Conservation (phyloP, 306 rosid genomes). For the Cercis canadensis region DNA sequence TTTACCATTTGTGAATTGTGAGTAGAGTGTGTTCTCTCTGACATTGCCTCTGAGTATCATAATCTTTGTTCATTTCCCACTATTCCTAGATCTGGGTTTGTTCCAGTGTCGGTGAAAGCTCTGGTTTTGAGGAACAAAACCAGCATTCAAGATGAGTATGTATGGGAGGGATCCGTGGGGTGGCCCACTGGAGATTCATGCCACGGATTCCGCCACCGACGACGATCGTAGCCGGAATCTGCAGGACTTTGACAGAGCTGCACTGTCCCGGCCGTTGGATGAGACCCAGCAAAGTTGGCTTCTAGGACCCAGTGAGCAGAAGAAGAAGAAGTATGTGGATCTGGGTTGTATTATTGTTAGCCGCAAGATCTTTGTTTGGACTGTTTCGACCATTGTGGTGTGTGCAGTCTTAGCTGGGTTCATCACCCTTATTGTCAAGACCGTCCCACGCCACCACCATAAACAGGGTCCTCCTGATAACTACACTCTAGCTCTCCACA, state of each 20-base stretch:
- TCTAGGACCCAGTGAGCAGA: conserved; percentile 88
- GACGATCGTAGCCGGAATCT: conserved; percentile 94
- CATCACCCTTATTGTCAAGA: conserved; percentile 77
- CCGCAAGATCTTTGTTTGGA: conserved; percentile 95
- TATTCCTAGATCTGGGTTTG: not conserved
- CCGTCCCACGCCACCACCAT: conserved; percentile 80
- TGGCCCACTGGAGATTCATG: conserved; percentile 91
- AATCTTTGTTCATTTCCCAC: not conserved
- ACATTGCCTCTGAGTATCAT: not conserved
- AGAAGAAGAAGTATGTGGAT: conserved; percentile 98
- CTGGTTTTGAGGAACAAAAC: not conserved
- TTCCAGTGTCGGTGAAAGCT: not conserved
- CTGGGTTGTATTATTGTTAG: conserved; percentile 95
- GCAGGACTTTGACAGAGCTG: conserved; percentile 85
- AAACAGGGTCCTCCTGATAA: conserved; percentile 80
- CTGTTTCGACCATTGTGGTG: conserved; percentile 64
- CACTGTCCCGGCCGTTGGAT: conserved; percentile 83
- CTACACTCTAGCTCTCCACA: conserved; percentile 90
- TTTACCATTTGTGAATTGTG: not conserved
- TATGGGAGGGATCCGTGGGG: conserved; percentile 99
- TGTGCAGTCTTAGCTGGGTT: conserved; percentile 78
- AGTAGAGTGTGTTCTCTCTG: not conserved
- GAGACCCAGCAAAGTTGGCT: conserved; percentile 99
- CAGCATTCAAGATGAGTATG: conserved; percentile 47
- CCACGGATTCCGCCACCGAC: conserved; percentile 91